These are phyloP conservation scores for Teratosphaeria viscida DNA, from an alignment of 2,329 filamentous ascomycete species.

Conservation along the genomic window DNA sequence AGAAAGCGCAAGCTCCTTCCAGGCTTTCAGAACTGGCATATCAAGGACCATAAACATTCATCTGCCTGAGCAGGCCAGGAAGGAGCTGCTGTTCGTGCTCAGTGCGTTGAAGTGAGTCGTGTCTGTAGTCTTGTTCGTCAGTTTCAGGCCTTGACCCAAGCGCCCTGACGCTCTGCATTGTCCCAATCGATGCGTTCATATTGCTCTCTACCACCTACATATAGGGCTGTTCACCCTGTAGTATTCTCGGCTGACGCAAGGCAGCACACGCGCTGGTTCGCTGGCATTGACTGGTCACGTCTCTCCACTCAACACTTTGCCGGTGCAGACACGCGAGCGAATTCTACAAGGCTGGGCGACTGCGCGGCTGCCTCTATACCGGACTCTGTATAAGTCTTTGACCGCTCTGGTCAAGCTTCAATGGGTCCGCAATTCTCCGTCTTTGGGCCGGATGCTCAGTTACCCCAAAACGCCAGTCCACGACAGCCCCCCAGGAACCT, in stretches of 20 bases:
- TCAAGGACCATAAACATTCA: slow-evolving; percentile 38
- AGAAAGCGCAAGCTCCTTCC: slow-evolving; percentile 33
- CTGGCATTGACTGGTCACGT: slow-evolving; percentile 58
- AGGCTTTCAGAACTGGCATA: slow-evolving; percentile 43
- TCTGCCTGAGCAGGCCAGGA: slow-evolving; percentile 39
- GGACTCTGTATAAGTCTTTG: slow-evolving; percentile 47
- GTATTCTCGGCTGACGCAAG: neutral
- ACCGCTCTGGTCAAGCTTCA: slow-evolving; percentile 44
- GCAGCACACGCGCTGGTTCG: slow-evolving; percentile 52
- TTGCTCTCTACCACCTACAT: neutral
- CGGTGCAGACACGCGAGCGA: slow-evolving; percentile 48
- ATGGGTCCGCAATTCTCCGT: slow-evolving; percentile 46
- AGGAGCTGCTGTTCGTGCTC: slow-evolving; percentile 42
- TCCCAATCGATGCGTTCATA: neutral
- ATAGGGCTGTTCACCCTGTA: neutral
- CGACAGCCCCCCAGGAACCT: slow-evolving; percentile 38
- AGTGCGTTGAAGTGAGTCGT: slow-evolving; percentile 41
- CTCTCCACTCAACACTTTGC: slow-evolving; percentile 51
- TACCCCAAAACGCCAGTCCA: slow-evolving; percentile 48
- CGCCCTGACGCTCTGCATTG: neutral
- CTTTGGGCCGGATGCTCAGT: slow-evolving; percentile 46
- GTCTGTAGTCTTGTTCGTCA: neutral
- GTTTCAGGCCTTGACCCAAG: neutral
- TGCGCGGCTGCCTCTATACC: slow-evolving; percentile 46
- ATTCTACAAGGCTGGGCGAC: slow-evolving; percentile 54